Evolutionary conservation across 2,329 filamentous ascomycete species (phyloP), one percentile per base, ranked within the genome.

Genomic region (Fusarium metavorans): DNA sequence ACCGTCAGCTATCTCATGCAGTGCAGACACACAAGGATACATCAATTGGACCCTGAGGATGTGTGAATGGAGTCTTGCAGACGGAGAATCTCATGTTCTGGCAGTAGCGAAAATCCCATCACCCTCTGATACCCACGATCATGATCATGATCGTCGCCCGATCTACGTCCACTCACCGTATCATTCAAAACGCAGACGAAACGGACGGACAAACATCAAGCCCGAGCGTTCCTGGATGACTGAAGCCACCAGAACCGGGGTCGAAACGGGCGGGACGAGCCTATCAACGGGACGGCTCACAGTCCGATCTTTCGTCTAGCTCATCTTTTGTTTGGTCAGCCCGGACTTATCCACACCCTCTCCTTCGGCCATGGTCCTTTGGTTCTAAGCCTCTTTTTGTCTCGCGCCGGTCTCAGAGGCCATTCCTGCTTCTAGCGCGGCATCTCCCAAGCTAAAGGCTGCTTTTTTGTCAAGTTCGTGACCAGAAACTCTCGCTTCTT

Each of bases 261-360:
- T 70, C 54, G 48, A 52, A 68, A 74, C 67, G 71, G 59, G 56
- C 71, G 71, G 67, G 71, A 74, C 74, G 72, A 74, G 72, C 72
- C 72, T 74, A 74, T 75, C 68, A 74, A 60, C 72, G 72, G 72
- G 72, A 69, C 72, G 71, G 72, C 72, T 72, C 71, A 75, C 62
- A 52, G 61, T 63, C 64, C 54, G 62, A 75, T 75, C 59, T 67
- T 45, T 64, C 25, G 54, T 54, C 52, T 70, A 75, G 72, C 43
- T 61, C 67, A 18, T 30, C 48, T 50, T 37, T 20, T 25, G 14
- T 30, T 30, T 52, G 48, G 48, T 52, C 48, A 27, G 45, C 39
- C 39, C 39, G 39, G 39, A 23, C 43, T n/a, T n/a, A 16, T n/a
- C 25, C 48, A 52, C 48, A 30, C 48, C 59, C 37, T 56, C 57